phyloP scores from a whole-genome alignment of 2,329 filamentous ascomycete genomes.

The Myotisia sp. region DNA sequence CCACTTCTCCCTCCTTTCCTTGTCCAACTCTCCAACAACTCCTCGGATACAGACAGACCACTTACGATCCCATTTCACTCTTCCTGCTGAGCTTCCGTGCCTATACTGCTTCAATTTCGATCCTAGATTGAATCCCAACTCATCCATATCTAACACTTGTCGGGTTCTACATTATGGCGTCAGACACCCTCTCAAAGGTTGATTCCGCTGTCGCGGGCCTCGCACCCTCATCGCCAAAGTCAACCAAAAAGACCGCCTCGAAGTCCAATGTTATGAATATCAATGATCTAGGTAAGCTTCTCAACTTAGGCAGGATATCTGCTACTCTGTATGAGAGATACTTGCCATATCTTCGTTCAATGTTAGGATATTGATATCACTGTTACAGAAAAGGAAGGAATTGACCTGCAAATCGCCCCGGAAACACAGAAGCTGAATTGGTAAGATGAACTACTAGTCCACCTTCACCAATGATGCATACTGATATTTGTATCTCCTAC shows the following conservation, averaged over 20 bases:
- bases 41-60: too few relatives aligned
- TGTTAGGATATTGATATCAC: not conserved
- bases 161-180: slow-evolving; percentile 40
- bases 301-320: too few relatives aligned
- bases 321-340: not conserved
- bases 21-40: too few relatives aligned
- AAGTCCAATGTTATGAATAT: slow-evolving; percentile 76
- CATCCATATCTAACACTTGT: too few relatives aligned
- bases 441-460: slow-evolving; percentile 38
- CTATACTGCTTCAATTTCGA: too few relatives aligned
- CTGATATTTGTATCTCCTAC: slow-evolving; percentile 2
- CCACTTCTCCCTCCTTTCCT: too few relatives aligned
- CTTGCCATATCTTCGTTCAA: not conserved
- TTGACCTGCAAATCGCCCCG: slow-evolving; percentile 56
- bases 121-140: too few relatives aligned
- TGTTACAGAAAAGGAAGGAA: slow-evolving; percentile 53
- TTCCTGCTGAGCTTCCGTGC: too few relatives aligned
- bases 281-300: slow-evolving; percentile 72
- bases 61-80: too few relatives aligned
- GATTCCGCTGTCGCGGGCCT: slow-evolving; percentile 81
- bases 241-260: slow-evolving; percentile 35
- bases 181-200: slow-evolving; percentile 61
- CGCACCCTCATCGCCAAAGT: slow-evolving; percentile 50
- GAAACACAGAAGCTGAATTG: slow-evolving; percentile 83
- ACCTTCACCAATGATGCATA: not conserved